Evolutionary conservation across 345 rosid genomes (phyloP), one percentile per base, ranked within the genome.

Genomic region (Gossypium arboreum): DNA sequence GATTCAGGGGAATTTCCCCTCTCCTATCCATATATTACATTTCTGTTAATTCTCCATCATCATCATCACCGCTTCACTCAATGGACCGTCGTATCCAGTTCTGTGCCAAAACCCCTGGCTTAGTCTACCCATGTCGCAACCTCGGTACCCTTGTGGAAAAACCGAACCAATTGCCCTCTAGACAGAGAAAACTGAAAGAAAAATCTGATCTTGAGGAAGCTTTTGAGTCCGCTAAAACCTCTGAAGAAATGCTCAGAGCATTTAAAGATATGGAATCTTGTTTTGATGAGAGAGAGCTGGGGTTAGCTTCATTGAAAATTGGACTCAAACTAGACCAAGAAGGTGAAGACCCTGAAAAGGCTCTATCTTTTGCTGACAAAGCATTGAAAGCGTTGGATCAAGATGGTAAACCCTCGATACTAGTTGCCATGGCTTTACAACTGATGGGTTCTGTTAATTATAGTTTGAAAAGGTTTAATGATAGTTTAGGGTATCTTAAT

Each of bases 301-400:
- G 93, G 13, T 77, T 91, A 83, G 91, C 97, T 18, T 85, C 89
- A 9, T 59, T 95, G 79, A 93, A 93, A 79, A 22, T 93, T 70
- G 99, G 97, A 43, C 90, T 93, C 20, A 90, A 90, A 81, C 94
- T 95, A 79, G 94, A 95, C 70, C 93, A 86, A 18, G 93, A 93
- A 81, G 96, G 92, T 82, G 91, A 85, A 68, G 90, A 90, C 86
- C 96, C 96, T 51, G 83, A 86, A 79, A 86, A 78, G 84, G 80
- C 89, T 71, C 65, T 95, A 12, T 81, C 83, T 78, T 91, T 85
- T 76, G 96, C 93, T 51, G 75, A 74, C 10, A 84, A 88, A 83
- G 99, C 98, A 70, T 80, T 91, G 79, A 84, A 81, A 75, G 86
- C 80, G 7, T 87, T 91, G 77, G 96, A 86, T 78, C 74, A 15